These are phyloP conservation scores for Cladosporium velox DNA, from an alignment of 2,329 filamentous ascomycete genomes.

Conservation along the genomic window DNA sequence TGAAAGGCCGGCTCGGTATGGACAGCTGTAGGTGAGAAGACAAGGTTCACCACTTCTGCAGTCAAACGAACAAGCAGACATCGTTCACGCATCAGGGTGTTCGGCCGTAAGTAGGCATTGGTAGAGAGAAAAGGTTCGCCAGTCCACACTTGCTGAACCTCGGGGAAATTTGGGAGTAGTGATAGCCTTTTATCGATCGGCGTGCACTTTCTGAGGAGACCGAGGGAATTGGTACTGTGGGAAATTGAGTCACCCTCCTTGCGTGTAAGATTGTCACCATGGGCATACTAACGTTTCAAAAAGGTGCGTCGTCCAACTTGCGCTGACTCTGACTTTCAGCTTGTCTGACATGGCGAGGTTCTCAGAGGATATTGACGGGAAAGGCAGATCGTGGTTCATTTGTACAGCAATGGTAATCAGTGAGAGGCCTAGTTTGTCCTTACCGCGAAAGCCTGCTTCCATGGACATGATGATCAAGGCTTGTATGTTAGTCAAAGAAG, in stretches of 20 bases:
- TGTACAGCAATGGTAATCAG: background rate
- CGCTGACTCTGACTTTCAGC: background rate
- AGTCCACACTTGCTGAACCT: background rate
- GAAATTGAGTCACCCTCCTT: background rate
- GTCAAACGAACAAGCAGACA: background rate
- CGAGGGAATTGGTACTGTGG: background rate
- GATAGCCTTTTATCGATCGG: background rate
- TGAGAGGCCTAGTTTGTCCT: slow-evolving; percentile 1
- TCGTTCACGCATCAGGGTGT: background rate
- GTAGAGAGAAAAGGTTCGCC: slow-evolving; percentile 9
- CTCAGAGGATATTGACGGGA: background rate
- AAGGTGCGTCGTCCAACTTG: background rate
- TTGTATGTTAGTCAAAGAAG: slow-evolving; percentile 9
- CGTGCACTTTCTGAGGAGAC: background rate
- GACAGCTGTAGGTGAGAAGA: background rate
- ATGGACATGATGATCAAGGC: slow-evolving; percentile 3
- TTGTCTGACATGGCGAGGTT: background rate
- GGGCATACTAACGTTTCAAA: slow-evolving; percentile 2
- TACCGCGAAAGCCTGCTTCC: slow-evolving; percentile 5
- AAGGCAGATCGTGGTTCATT: background rate
- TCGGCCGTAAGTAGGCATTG: background rate
- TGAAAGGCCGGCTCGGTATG: background rate
- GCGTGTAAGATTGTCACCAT: background rate
- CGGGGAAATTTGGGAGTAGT: slow-evolving; percentile 1
- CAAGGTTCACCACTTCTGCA: background rate